Evolutionary conservation across 805 yeast genomes (phyloP), one percentile per base, ranked within the genome.

Genomic region (Pichia rugopelliculosa): DNA sequence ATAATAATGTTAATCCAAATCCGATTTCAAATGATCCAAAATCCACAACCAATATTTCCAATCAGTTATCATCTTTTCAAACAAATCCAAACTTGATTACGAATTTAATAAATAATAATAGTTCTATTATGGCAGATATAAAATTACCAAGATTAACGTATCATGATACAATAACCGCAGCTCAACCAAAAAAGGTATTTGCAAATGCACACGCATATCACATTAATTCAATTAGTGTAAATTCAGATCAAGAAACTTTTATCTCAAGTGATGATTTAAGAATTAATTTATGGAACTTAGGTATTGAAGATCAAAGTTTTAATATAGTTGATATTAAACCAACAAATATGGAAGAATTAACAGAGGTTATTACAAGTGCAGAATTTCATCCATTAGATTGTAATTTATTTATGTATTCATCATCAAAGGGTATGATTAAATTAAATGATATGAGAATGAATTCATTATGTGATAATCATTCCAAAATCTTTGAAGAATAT

Each of bases 301-400:
- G 87, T 46, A 86, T 89, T 57, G 88, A 96, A 20, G 96, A 91
- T 67, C 96, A 91, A 70, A 80, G 90, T 59, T 93, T 93, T 69
- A 95, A 93, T 67, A 93, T 93, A 55, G 98, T 93, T 49, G 99
- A 93, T 69, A 93, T 93, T 61, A 89, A 95, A 66, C 99, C 99
- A 10, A 87, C 89, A 7, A 89, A 89, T 67, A 95, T 93, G 99
- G 99, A 93, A 71, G 99, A 93, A 69, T 77, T 93, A 59, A 91
- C 99, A 10, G 99, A 93, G 67, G 99, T 93, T 45, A 91, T 93
- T 55, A 93, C 99, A 17, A 79, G 90, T 60, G 95, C 98, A 2
- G 96, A 90, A 65, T 93, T 93, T 71, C 98, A 95, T 66, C 99
- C 99, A 15, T 69, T 72, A 41, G 82, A 82, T 62, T 93, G 99